Evolutionary conservation across 1,284 basidiomycete genomes (phyloP), one percentile per base, ranked within the genome.

Genomic region (Rhodotorula sp.): DNA sequence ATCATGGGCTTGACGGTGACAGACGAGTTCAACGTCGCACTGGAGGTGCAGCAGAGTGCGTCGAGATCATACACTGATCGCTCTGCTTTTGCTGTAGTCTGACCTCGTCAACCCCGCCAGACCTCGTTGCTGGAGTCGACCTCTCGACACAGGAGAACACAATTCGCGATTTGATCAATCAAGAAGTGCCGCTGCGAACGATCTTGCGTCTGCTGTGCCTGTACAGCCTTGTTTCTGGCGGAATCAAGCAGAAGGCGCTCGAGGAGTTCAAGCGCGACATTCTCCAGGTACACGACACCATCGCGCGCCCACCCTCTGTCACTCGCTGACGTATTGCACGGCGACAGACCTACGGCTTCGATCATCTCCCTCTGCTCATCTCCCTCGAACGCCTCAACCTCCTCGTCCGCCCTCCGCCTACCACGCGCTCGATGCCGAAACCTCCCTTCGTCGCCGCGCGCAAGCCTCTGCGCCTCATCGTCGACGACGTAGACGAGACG

Each of bases 1-100:
- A 85, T 99, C 57, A 88, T 95, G 77, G 88, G 90, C 19, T 84
- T 90, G 74, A 98, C 95, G 3, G 86, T 88, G 67, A 90, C 90
- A n/a, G 91, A 96, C 53, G 84, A 89, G 65, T 99, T 99, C 84
- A 93, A 93, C 82, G 90, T 89, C 79, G 90, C 89, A 27, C 85
- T 99, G 16, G 96, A 99, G 83, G 91, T 97, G 25, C 96, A 99
- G 80, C 97, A 99, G 81, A 98, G 92, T 92, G 78, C 76, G 87
- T 79, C 17, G 17, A 53, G 25, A 71, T 0, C 25, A 4, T 25
- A 34, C 34, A 34, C 34, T 34, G 34, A 5, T 5, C 3, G 5
- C 7, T 21, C 27, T 19, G 2, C 0, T 19, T 34, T n/a, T 8
- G 48, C 48, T 4, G 3, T 8, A 19, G 12, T 17, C 61, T 53